A percentile compares a stretch with the other conserved stretches of the same genome.
These are phyloP conservation scores for Sphenostylis stenocarpa DNA, from an alignment of 306 rosid species.

Conservation along the genomic window DNA sequence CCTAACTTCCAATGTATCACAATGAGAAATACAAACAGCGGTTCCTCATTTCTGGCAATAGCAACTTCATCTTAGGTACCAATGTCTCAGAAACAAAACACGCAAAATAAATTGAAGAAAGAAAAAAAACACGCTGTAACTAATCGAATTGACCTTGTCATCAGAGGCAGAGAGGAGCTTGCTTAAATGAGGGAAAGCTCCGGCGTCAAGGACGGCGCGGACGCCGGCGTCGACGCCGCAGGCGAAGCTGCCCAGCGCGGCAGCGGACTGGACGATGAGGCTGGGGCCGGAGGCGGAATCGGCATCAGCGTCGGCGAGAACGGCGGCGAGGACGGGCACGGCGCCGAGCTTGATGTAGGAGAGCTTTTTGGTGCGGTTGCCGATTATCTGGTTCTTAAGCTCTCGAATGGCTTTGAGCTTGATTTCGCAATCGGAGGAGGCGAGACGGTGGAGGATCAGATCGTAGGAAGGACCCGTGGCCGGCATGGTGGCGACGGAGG, in stretches of 20 bases:
- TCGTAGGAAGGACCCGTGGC: slow-evolving; percentile 44
- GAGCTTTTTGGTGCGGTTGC: slow-evolving; percentile 90
- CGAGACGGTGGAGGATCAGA: slow-evolving; percentile 63
- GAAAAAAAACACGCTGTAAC: neutral
- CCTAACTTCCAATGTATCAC: neutral
- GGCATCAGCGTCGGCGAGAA: slow-evolving; percentile 42
- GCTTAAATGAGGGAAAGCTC: slow-evolving; percentile 62
- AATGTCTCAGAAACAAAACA: slow-evolving; percentile 3
- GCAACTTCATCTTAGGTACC: slow-evolving; percentile 11
- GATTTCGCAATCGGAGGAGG: slow-evolving; percentile 59
- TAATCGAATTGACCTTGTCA: slow-evolving; percentile 58
- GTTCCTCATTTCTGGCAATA: neutral
- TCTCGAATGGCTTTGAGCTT: slow-evolving; percentile 84
- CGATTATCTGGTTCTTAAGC: slow-evolving; percentile 88
- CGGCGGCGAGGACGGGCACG: slow-evolving; percentile 66
- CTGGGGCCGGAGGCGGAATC: slow-evolving; percentile 37
- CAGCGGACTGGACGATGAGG: slow-evolving; percentile 83
- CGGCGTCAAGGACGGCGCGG: slow-evolving; percentile 76
- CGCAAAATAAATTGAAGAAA: neutral
- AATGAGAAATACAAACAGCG: neutral
- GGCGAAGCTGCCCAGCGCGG: slow-evolving; percentile 84
- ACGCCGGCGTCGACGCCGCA: slow-evolving; percentile 90
- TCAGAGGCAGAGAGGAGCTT: slow-evolving; percentile 60
- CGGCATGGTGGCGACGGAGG: slow-evolving; percentile 54
- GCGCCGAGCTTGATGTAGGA: slow-evolving; percentile 80